Conservation (phyloP, 2,329 filamentous ascomycete genomes). For the Cytospora chrysosperma region DNA sequence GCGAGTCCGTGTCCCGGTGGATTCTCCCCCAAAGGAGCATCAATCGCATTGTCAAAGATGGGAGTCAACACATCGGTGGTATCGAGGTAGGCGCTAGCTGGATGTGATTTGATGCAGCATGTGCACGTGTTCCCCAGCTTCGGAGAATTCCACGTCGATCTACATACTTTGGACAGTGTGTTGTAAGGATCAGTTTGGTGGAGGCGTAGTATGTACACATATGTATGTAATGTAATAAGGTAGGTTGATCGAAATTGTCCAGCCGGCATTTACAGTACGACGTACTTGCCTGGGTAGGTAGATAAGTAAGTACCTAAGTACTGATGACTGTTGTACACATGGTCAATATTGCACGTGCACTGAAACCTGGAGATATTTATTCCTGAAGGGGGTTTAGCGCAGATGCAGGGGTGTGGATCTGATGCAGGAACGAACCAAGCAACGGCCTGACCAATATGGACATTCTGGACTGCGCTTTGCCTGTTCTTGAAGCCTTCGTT, state of each 20-base stretch:
- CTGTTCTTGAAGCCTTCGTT: slow-evolving; percentile 6
- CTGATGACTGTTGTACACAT: too few species aligned
- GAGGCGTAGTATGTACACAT: too few species aligned
- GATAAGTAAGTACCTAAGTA: neutral
- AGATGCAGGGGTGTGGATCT: slow-evolving; percentile 9
- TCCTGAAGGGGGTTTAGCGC: slow-evolving; percentile 2
- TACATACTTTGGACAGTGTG: neutral
- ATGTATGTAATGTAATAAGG: too few species aligned
- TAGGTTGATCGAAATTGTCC: neutral
- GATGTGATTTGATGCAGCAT: neutral
- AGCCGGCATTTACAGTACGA: too few species aligned
- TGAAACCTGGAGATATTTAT: neutral
- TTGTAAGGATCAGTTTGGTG: neutral
- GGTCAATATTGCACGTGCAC: neutral
- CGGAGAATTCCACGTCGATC: neutral
- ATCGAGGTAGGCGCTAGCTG: too few species aligned
- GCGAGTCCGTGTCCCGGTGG: neutral
- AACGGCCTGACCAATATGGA: neutral
- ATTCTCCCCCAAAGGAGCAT: neutral
- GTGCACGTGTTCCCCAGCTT: neutral
- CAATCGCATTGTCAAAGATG: neutral
- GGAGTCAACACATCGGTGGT: neutral
- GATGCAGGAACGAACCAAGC: neutral
- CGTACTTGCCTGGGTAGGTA: neutral
- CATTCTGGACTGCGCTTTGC: slow-evolving; percentile 3